phyloP scores from a whole-genome alignment of 2,329 filamentous ascomycete genomes.

The Penicillium frequentans region DNA sequence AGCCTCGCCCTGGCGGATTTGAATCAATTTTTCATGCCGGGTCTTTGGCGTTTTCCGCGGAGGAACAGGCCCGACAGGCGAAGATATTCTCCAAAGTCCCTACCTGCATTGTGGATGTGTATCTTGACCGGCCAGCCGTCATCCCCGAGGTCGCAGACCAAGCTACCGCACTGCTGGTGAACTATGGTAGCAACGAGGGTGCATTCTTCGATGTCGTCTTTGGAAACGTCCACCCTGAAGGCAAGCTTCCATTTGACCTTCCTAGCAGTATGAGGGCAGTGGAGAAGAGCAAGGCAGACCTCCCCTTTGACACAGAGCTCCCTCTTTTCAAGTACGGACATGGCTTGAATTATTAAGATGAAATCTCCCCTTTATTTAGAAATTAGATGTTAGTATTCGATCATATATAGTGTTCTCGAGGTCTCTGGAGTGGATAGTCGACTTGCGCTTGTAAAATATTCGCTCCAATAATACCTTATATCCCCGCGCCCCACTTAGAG shows the following conservation, averaged over 20 bases:
- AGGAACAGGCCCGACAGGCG: neutral
- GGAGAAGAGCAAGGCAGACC: constrained; percentile 15
- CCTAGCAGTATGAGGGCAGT: constrained; percentile 48
- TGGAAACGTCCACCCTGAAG: constrained; percentile 37
- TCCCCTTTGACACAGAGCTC: neutral
- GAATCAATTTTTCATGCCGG: neutral
- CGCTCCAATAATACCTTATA: too few species aligned
- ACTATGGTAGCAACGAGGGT: constrained; percentile 3
- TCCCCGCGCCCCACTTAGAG: too few species aligned
- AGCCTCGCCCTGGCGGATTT: neutral
- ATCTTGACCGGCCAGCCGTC: constrained; percentile 23
- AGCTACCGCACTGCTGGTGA: neutral
- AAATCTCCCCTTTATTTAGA: too few species aligned
- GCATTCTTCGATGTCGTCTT: constrained; percentile 48
- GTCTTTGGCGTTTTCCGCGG: neutral
- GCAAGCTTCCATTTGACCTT: constrained; percentile 51
- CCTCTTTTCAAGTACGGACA: neutral
- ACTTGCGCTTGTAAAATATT: too few species aligned
- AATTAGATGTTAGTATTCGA: too few species aligned
- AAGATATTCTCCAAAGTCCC: neutral
- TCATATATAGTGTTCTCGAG: too few species aligned
- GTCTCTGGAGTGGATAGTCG: too few species aligned
- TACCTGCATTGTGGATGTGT: neutral
- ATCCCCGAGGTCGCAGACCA: constrained; percentile 44
- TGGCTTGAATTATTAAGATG: neutral